A percentile compares a stretch with the other conserved stretches of the same genome.
These are phyloP conservation scores for Dorcoceras hygrometricum DNA, from an alignment of 257 asterid species.

Conservation along the genomic window DNA sequence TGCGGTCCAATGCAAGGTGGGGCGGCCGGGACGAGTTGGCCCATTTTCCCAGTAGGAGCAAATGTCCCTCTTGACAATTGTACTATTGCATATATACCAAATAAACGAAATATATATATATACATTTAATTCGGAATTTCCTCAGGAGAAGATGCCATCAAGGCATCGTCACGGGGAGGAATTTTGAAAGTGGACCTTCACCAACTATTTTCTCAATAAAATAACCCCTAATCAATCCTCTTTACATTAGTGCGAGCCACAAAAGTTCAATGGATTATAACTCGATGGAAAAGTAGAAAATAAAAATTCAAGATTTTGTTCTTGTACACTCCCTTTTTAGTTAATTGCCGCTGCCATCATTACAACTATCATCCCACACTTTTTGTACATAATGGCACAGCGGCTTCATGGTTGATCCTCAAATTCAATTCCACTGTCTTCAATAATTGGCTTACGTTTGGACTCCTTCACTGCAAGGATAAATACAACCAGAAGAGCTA, in stretches of 20 bases:
- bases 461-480: too few relatives aligned
- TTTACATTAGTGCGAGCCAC: slow-evolving; percentile 20
- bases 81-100: too few relatives aligned
- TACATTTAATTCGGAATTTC: background rate
- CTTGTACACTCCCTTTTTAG: slow-evolving; percentile 22
- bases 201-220: slow-evolving; percentile 12
- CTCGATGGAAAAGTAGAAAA: slow-evolving; percentile 18
- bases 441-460: background rate
- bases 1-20: too few relatives aligned
- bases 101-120: too few relatives aligned
- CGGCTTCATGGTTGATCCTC: slow-evolving; percentile 26
- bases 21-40: too few relatives aligned
- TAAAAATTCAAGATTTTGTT: slow-evolving; percentile 18
- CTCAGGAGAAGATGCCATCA: background rate
- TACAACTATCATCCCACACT: slow-evolving; percentile 5
- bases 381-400: slow-evolving; percentile 14
- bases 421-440: background rate
- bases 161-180: slow-evolving; percentile 21
- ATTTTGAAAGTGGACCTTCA: slow-evolving; percentile 19
- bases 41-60: too few relatives aligned
- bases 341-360: slow-evolving; percentile 24
- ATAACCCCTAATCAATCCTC: slow-evolving; percentile 19
- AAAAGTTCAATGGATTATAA: slow-evolving; percentile 23
- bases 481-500: too few relatives aligned
- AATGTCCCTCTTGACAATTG: too few relatives aligned